A percentile compares a stretch with the other conserved stretches of the same genome.
Evolutionary conservation across 2,329 filamentous ascomycete genomes (phyloP).

Genomic region (Aureobasidium sp.): DNA sequence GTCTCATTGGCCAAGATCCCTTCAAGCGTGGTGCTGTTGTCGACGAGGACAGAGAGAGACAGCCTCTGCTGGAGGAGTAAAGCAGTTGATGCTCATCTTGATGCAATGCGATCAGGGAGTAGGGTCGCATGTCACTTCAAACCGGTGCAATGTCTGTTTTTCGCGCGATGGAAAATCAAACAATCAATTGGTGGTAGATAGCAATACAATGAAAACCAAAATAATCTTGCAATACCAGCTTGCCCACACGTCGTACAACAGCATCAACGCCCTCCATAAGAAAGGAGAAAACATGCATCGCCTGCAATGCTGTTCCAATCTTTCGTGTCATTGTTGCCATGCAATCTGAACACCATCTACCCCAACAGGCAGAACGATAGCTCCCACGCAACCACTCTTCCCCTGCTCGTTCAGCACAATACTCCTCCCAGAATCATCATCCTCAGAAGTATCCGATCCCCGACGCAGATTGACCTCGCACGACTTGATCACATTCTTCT

Average conservation of each 20-base stretch:
- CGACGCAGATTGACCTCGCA: not conserved
- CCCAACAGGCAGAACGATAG: not conserved
- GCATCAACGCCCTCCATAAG: not conserved
- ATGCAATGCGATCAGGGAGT: too few relatives aligned
- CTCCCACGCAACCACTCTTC: not conserved
- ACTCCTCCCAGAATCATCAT: not conserved
- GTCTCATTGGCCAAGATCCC: constrained; percentile 51
- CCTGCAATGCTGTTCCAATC: too few relatives aligned
- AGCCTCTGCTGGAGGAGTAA: constrained; percentile 41
- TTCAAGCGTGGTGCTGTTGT: constrained; percentile 40
- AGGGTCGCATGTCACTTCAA: not conserved
- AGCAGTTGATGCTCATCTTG: not conserved
- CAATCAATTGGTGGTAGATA: not conserved
- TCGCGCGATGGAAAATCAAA: not conserved
- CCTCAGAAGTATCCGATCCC: not conserved
- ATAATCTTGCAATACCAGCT: not conserved
- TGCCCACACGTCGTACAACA: not conserved
- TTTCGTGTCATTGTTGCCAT: not conserved
- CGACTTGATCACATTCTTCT: not conserved
- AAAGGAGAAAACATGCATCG: not conserved
- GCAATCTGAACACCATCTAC: not conserved
- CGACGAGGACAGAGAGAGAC: constrained; percentile 43
- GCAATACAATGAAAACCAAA: not conserved
- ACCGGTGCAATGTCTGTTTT: not conserved
- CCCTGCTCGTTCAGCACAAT: not conserved